phyloP scores from a whole-genome alignment of 2,329 filamentous ascomycete genomes.

The Fonsecaea monophora region DNA sequence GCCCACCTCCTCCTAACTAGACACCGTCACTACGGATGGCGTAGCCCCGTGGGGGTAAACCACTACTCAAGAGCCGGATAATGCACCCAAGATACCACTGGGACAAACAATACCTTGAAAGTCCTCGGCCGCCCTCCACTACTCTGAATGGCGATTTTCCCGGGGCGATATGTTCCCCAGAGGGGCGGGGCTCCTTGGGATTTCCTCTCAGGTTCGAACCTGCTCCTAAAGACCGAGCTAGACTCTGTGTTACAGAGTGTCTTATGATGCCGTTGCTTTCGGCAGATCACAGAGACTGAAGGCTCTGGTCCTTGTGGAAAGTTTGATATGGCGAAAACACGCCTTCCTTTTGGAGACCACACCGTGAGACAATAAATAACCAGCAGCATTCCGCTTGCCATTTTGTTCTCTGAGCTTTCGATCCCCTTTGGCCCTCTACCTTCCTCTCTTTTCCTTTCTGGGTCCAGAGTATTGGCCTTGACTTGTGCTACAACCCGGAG shows the following conservation, averaged over 20 bases:
- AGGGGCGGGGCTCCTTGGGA: constrained; percentile 9
- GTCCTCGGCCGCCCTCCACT: neutral
- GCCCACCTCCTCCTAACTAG: neutral
- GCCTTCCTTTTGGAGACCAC: constrained; percentile 3
- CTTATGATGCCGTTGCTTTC: constrained; percentile 16
- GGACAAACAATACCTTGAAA: neutral
- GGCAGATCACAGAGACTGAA: constrained; percentile 5
- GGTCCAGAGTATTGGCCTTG: neutral
- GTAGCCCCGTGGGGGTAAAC: neutral
- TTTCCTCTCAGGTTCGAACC: neutral
- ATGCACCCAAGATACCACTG: constrained; percentile 2
- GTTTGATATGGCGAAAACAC: neutral
- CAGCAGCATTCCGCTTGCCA: neutral
- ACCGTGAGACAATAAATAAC: constrained; percentile 15
- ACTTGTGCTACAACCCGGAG: neutral
- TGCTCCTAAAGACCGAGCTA: constrained; percentile 8
- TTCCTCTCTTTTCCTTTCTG: neutral
- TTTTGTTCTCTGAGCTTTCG: neutral
- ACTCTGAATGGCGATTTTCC: constrained; percentile 9
- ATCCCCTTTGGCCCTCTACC: neutral
- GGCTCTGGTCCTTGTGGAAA: constrained; percentile 4
- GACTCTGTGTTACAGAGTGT: constrained; percentile 7
- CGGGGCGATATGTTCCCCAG: neutral
- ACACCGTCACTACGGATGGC: neutral
- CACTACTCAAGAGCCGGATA: constrained; percentile 6